Percentiles rank a stretch among this genome's conserved stretches.
phyloP scores from a whole-genome alignment of 2,329 filamentous ascomycete genomes.

The Xylariales sp. region DNA sequence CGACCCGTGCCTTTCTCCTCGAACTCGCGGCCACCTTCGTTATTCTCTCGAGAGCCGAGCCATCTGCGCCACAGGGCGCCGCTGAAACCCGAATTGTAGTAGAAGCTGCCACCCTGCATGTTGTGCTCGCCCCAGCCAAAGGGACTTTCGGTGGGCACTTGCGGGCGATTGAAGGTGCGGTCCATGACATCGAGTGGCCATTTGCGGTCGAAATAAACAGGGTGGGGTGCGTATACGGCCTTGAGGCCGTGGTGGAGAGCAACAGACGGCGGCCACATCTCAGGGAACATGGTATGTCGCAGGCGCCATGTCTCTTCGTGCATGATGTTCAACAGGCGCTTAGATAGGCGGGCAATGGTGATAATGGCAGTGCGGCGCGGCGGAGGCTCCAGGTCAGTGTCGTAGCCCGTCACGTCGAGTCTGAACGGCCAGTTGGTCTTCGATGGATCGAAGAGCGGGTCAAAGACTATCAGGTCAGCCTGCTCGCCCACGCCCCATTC shows the following conservation, averaged over 20 bases:
- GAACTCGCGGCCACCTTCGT: constrained; percentile 26
- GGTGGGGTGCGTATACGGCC: constrained; percentile 60
- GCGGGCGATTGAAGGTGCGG: constrained; percentile 58
- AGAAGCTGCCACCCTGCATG: constrained; percentile 63
- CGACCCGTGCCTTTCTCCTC: constrained; percentile 29
- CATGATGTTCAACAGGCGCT: constrained; percentile 50
- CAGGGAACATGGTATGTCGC: constrained; percentile 54
- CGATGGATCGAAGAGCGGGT: constrained; percentile 55
- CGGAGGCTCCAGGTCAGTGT: constrained; percentile 40
- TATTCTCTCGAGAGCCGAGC: constrained; percentile 34
- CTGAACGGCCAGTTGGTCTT: constrained; percentile 54
- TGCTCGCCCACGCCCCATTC: constrained; percentile 53
- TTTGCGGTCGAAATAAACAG: constrained; percentile 60
- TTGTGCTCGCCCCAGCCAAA: constrained; percentile 63
- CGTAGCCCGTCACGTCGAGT: constrained; percentile 53
- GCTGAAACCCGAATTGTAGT: constrained; percentile 60
- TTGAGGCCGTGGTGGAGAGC: constrained; percentile 58
- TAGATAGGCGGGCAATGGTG: constrained; percentile 48
- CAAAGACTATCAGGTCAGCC: constrained; percentile 56
- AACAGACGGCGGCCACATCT: constrained; percentile 55
- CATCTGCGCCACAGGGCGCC: constrained; percentile 59
- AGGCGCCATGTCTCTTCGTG: constrained; percentile 48
- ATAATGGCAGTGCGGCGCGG: constrained; percentile 56
- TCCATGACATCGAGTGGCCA: constrained; percentile 57
- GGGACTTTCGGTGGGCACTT: constrained; percentile 44